phyloP scores from a whole-genome alignment of 345 rosid species.

The Cardamine occulta region DNA sequence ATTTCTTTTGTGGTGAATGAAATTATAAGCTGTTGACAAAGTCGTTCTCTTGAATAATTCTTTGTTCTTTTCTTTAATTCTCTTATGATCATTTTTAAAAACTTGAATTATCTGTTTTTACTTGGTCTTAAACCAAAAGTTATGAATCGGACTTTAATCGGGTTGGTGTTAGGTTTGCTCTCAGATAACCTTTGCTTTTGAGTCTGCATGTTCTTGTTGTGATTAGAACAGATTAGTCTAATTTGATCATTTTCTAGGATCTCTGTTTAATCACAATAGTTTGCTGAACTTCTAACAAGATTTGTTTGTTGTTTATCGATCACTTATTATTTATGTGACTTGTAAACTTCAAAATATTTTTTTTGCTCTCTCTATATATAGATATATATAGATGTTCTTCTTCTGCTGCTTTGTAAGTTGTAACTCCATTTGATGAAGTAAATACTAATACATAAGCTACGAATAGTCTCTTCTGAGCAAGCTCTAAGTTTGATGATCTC shows the following conservation, averaged over 20 bases:
- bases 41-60: background rate
- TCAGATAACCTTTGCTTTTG: background rate
- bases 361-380: no score
- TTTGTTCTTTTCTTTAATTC: background rate
- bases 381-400: no score
- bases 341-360: no score
- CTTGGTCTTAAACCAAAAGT: background rate
- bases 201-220: background rate
- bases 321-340: background rate
- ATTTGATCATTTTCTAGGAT: background rate
- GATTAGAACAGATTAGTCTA: background rate
- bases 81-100: no score
- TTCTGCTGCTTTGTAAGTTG: no score
- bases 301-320: background rate
- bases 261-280: no score
- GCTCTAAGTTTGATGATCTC: background rate
- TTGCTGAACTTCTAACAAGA: background rate
- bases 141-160: background rate
- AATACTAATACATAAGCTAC: background rate
- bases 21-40: constrained; percentile 10
- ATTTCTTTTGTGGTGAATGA: constrained; percentile 7
- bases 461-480: background rate
- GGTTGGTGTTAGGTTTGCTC: constrained; percentile 26
- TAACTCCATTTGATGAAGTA: background rate
- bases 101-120: background rate